Evolutionary conservation across 495 filamentous ascomycete genomes (phyloP).

Genomic region (Penicillium coprophilum): DNA sequence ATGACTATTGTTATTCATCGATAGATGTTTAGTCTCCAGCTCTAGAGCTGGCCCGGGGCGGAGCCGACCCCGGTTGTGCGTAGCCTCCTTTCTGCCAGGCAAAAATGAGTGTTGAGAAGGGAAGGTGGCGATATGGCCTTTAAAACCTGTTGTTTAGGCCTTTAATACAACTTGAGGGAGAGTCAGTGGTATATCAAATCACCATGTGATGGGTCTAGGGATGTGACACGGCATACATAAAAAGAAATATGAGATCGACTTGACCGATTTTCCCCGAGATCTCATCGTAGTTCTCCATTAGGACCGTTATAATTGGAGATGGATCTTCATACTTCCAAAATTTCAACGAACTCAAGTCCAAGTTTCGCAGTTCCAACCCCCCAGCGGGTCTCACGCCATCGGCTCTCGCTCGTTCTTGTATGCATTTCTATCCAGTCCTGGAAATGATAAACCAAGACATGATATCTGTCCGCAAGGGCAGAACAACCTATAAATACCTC

Average conservation of each 20-base stretch:
- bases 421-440: background rate
- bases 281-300: background rate
- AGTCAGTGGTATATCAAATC: background rate
- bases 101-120: too few relatives aligned
- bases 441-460: background rate
- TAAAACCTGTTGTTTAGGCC: too few relatives aligned
- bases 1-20: too few relatives aligned
- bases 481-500: background rate
- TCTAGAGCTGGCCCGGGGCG: too few relatives aligned
- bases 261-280: slow-evolving; percentile 9
- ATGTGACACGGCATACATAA: background rate
- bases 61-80: too few relatives aligned
- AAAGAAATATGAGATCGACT: background rate
- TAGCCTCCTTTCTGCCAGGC: too few relatives aligned
- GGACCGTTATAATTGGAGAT: background rate
- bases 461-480: background rate
- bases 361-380: background rate
- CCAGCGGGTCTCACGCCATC: background rate
- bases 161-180: background rate
- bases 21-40: too few relatives aligned
- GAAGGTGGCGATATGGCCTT: too few relatives aligned
- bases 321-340: background rate
- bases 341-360: background rate
- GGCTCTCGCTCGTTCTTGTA: background rate
- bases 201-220: background rate